phyloP scores from a whole-genome alignment of 2,329 filamentous ascomycete genomes.

The Pyricularia sp. region DNA sequence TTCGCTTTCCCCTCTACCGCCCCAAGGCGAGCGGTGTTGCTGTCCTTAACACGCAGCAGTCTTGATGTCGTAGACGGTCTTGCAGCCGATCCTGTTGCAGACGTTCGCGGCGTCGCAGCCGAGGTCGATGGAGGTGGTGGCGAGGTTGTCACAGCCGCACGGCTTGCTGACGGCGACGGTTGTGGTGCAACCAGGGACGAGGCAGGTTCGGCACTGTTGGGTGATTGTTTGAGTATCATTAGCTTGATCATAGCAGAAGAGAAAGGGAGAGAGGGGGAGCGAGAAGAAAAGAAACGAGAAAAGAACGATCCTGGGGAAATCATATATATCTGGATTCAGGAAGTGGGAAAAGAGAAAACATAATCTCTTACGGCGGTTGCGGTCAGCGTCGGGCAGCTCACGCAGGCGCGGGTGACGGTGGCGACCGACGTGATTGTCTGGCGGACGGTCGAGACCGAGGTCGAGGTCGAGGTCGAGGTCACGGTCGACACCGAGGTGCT shows the following conservation, averaged over 20 bases:
- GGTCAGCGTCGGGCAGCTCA: constrained; percentile 7
- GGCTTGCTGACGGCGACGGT: constrained; percentile 5
- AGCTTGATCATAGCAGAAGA: background rate
- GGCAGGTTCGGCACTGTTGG: constrained; percentile 6
- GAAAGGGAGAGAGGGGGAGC: too few relatives aligned
- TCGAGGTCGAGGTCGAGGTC: constrained; percentile 4
- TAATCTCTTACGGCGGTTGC: constrained; percentile 2
- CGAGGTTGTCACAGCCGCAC: constrained; percentile 8
- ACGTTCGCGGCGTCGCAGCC: constrained; percentile 11
- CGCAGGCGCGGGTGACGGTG: constrained; percentile 4
- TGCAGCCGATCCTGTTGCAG: constrained; percentile 17
- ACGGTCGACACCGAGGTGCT: background rate
- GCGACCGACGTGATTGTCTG: background rate
- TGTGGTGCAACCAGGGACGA: constrained; percentile 6
- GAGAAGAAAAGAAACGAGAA: background rate
- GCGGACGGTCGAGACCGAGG: background rate
- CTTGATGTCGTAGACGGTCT: constrained; percentile 11
- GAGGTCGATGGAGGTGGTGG: constrained; percentile 13
- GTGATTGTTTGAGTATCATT: too few relatives aligned
- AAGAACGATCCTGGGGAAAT: background rate
- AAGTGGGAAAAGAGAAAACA: background rate
- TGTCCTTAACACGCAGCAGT: background rate
- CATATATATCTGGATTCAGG: too few relatives aligned
- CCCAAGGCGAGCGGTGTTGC: too few relatives aligned
- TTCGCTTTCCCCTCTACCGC: background rate